Evolutionary conservation across 2,329 filamentous ascomycete species (phyloP), one percentile per base, ranked within the genome.

Genomic region (Myrmaecium sp.): DNA sequence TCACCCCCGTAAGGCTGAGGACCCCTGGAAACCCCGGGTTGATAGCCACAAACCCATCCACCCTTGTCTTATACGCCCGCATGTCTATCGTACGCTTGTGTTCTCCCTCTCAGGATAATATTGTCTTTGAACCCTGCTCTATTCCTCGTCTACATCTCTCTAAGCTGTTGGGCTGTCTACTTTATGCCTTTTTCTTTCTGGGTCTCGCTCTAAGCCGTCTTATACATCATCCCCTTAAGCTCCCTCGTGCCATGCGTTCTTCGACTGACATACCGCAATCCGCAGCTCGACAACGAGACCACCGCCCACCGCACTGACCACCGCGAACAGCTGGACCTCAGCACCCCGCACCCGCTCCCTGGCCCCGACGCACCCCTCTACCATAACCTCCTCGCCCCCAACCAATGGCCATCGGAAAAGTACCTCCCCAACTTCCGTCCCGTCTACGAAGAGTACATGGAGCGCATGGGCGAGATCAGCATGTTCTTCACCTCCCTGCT

Each of bases 311-410:
- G 67, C 26, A 64, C 69, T 39, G 82, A 92, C 52, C 77, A 83
- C 58, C 66, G 82, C 27, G 82, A 92, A 49, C 82, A 92, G 47
- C 74, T 91, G 34, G 82, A 92, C 49, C 65, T 92, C 27, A 81
- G 78, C 0, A 91, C 82, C 0, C 72, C 80, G 27, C 79, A 89
- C 40, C 59, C 72, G 0, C 26, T 75, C 2, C 79, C 76, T 0
- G 52, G 51, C 1, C 60, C 72, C 0, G 55, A 54, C 14, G 69
- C 72, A 17, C 81, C 81, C 1, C 54, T 67, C 2, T 78, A 84
- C 48, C 61, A 79, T 45, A 80, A 86, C 49, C 64, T 91, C 10
- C 62, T 79, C 6, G 74, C 70, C n/a, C 80, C 66, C 6, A 69
- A 69, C 34, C 80, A 86, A 55, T 92, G 81, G 81, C 82, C 82